A percentile compares a stretch with the other conserved stretches of the same genome.
Evolutionary conservation across 2,329 filamentous ascomycete genomes (phyloP).

Genomic region (Pezicula radicicola): DNA sequence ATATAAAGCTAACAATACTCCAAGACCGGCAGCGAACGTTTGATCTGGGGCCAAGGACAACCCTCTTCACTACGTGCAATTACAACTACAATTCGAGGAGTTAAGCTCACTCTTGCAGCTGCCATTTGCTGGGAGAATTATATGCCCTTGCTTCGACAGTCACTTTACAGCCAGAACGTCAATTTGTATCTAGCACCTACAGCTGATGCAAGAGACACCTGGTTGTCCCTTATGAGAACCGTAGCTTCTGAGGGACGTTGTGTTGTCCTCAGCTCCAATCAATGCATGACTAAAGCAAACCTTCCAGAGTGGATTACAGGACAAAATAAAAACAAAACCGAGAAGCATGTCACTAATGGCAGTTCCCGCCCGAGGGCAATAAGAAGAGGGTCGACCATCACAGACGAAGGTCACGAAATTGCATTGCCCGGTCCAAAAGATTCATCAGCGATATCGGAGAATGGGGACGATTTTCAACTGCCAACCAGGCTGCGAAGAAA

Average conservation of each 20-base stretch:
- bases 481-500: conserved; percentile 14
- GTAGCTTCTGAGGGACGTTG: conserved; percentile 78
- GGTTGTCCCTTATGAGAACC: conserved; percentile 79
- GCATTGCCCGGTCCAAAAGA: conserved; percentile 31
- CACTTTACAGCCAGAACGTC: conserved; percentile 84
- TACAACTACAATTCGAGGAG: conserved; percentile 73
- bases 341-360: background rate
- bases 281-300: conserved; percentile 63
- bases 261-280: conserved; percentile 84
- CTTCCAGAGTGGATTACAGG: conserved; percentile 54
- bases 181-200: conserved; percentile 91
- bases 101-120: conserved; percentile 75
- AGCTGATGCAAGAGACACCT: conserved; percentile 79
- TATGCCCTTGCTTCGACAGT: conserved; percentile 84
- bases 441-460: background rate
- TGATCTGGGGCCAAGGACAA: conserved; percentile 87
- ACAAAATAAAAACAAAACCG: conserved; percentile 5
- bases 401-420: conserved; percentile 53
- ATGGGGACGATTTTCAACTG: background rate
- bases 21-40: conserved; percentile 71
- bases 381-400: conserved; percentile 16
- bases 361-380: background rate
- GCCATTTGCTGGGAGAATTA: conserved; percentile 98
- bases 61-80: conserved; percentile 77
- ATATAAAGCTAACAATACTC: conserved; percentile 4